Evolutionary conservation across 495 filamentous ascomycete genomes (phyloP), one percentile per base, ranked within the genome.

Genomic region (Aspergillus kassunensis): DNA sequence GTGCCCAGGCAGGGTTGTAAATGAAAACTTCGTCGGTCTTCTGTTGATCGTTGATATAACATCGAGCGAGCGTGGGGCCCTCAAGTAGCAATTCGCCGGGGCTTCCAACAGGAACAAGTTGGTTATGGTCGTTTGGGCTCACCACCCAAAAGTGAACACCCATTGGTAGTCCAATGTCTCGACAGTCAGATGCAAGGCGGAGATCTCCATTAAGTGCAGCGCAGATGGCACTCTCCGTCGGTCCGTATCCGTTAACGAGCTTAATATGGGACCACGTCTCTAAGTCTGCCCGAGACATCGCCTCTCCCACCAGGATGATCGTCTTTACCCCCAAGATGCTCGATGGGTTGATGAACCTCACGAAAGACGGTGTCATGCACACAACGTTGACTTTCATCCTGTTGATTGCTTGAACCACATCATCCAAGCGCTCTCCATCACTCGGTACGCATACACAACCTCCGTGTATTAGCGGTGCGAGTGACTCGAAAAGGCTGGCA

Each of bases 191-290:
- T 24, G 56, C 40, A 18, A 55, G 45, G 33, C 62, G 63, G 18
- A 77, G 58, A 24, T 67, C 62, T 2, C 62, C 55, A 39, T 76
- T 77, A 12, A 72, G 48, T 10, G 63, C 64, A 10, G 70, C 66
- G 3, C 66, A 64, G 15, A 77, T 68, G 43, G 71, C 64, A 49
- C 59, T 64, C 51, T 78, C 75, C 4, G 72, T 75, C 1, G 83
- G 83, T 0, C 83, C 83, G 50, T 85, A 87, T 3, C 70, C 81
- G 60, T 85, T 85, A 51, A 84, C 58, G 43, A 82, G 67, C 64
- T 67, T 65, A 29, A 77, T 71, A 49, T 62, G 69, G 11, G 74
- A 79, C 83, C 83, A 86, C 19, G 69, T 75, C 1, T 68, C 63
- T 30, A 80, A 62, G 49, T 80, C 61, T 3, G 72, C 71, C 33